phyloP scores from a whole-genome alignment of 2,329 filamentous ascomycete genomes.

The Fusarium oligoseptatum region DNA sequence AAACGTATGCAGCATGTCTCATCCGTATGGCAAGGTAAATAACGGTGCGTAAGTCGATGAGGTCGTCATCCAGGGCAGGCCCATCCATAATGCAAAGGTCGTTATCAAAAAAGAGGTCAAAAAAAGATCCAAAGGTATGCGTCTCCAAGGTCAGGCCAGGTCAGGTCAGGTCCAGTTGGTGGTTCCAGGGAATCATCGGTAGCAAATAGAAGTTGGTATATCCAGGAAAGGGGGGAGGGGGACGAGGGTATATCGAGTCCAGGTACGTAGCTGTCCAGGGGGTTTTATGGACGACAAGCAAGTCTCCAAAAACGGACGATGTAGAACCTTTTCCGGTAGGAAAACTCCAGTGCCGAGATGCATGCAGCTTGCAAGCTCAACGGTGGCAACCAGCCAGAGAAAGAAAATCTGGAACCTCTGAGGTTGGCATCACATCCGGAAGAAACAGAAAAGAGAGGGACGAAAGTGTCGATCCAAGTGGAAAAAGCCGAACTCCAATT shows the following conservation, averaged over 20 bases:
- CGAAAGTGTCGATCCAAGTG: constrained; percentile 46
- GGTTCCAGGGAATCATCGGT: constrained; percentile 42
- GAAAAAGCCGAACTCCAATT: constrained; percentile 45
- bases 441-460: constrained; percentile 43
- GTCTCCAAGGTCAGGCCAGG: constrained; percentile 16
- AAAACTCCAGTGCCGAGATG: constrained; percentile 32
- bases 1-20: constrained; percentile 53
- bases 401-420: constrained; percentile 41
- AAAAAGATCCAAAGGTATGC: constrained; percentile 38
- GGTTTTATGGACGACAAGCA: constrained; percentile 31
- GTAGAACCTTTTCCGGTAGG: constrained; percentile 41
- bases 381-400: constrained; percentile 41
- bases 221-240: constrained; percentile 29
- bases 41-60: constrained; percentile 43
- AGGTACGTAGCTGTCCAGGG: constrained; percentile 24
- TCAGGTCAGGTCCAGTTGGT: constrained; percentile 31
- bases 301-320: constrained; percentile 39
- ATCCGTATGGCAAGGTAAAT: constrained; percentile 48
- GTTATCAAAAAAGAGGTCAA: constrained; percentile 39
- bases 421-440: constrained; percentile 40
- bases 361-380: constrained; percentile 49
- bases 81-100: constrained; percentile 47
- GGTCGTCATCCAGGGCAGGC: constrained; percentile 43
- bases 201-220: constrained; percentile 42
- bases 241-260: constrained; percentile 35